Conservation (phyloP, 2,329 filamentous ascomycete species). For the Cryphonectria radicalis region DNA sequence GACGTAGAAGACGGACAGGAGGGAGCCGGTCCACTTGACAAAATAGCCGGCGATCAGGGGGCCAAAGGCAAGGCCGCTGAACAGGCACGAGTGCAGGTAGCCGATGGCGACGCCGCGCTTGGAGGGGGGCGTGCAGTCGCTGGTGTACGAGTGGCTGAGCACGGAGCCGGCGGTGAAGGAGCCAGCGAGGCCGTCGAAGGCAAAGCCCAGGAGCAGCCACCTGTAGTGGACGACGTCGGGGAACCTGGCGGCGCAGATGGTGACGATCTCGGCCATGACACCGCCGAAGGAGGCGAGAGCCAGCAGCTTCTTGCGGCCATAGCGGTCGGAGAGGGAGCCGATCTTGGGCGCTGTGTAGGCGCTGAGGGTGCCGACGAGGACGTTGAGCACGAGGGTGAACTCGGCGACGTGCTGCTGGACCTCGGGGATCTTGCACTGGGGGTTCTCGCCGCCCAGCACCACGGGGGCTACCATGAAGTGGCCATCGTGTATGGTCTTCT, state of each 20-base stretch:
- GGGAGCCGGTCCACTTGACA: slow-evolving; percentile 73
- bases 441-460: slow-evolving; percentile 70
- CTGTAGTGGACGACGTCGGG: slow-evolving; percentile 75
- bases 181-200: slow-evolving; percentile 82
- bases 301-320: slow-evolving; percentile 78
- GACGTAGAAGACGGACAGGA: slow-evolving; percentile 85
- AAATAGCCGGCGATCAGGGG: slow-evolving; percentile 81
- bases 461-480: slow-evolving; percentile 65
- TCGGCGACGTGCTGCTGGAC: slow-evolving; percentile 77
- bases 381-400: slow-evolving; percentile 76
- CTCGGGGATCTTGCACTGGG: slow-evolving; percentile 78
- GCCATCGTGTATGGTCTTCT: slow-evolving; percentile 63
- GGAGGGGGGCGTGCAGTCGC: slow-evolving; percentile 83
- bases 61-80: slow-evolving; percentile 85
- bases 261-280: slow-evolving; percentile 74
- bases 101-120: slow-evolving; percentile 83
- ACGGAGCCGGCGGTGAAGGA: slow-evolving; percentile 84
- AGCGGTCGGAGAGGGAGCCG: slow-evolving; percentile 83
- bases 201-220: slow-evolving; percentile 75
- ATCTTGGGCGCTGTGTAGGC: slow-evolving; percentile 82
- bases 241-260: slow-evolving; percentile 76
- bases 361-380: slow-evolving; percentile 77
- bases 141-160: slow-evolving; percentile 82
- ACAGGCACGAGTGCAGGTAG: slow-evolving; percentile 87
- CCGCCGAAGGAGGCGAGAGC: slow-evolving; percentile 75